Evolutionary conservation across 495 filamentous ascomycete species (phyloP).

Genomic region (Podospora bellae-mahoneyi): DNA sequence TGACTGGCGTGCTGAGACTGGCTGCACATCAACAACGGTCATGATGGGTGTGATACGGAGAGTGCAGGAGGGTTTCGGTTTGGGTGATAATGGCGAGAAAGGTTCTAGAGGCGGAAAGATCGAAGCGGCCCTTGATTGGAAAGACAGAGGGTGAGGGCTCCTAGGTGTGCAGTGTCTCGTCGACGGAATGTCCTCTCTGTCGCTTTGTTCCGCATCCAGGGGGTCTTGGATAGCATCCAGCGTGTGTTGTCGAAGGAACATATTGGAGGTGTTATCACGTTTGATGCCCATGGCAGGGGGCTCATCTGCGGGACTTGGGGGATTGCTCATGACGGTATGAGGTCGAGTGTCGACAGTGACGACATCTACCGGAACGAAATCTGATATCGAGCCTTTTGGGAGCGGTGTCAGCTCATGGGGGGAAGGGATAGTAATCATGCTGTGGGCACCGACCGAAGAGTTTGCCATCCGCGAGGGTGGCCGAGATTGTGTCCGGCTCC

Average conservation of each 20-base stretch:
- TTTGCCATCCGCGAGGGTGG: not conserved
- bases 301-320: not conserved
- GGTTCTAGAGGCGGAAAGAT: slow-evolving; percentile 6
- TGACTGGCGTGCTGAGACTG: slow-evolving; percentile 13
- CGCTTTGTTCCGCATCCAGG: not conserved
- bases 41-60: slow-evolving; percentile 21
- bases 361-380: not conserved
- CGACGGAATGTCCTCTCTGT: not conserved
- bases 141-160: not conserved
- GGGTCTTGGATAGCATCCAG: not conserved
- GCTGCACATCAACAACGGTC: slow-evolving; percentile 24
- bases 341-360: not conserved
- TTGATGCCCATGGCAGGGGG: not conserved
- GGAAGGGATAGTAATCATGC: slow-evolving; percentile 9
- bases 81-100: not conserved
- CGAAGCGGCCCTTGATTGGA: not conserved
- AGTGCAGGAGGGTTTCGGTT: not conserved
- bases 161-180: not conserved
- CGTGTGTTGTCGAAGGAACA: not conserved
- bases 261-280: not conserved
- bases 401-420: slow-evolving; percentile 19
- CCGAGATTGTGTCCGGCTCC: not conserved
- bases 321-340: slow-evolving; percentile 10
- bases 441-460: slow-evolving; percentile 20
- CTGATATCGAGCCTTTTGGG: slow-evolving; percentile 13